A percentile compares a stretch with the other conserved stretches of the same genome.
phyloP scores from a whole-genome alignment of 1,139 yeast genomes.

The Kodamaea sp. region DNA sequence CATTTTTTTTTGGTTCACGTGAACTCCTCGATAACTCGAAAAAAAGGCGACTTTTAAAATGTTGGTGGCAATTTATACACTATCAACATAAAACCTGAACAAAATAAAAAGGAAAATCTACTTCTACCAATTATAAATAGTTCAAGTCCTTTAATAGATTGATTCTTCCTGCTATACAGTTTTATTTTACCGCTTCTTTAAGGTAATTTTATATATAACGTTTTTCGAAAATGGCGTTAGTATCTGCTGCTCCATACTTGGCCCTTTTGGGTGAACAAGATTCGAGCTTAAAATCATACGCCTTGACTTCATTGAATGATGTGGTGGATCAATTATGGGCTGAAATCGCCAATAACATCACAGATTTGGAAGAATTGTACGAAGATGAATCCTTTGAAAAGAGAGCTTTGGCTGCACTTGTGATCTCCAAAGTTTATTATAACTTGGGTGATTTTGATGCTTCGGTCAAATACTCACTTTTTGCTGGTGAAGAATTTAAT shows the following conservation, averaged over 20 bases:
- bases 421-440: conserved; percentile 92
- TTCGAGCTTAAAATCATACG: conserved; percentile 72
- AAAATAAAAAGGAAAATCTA: neutral
- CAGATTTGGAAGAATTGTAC: conserved; percentile 84
- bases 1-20: conserved; percentile 3
- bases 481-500: conserved; percentile 79
- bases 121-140: neutral
- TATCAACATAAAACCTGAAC: neutral
- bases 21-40: neutral
- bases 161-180: neutral
- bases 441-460: conserved; percentile 92
- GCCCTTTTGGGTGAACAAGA: conserved; percentile 87
- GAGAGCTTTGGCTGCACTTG: conserved; percentile 81
- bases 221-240: conserved; percentile 46
- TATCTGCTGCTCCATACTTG: conserved; percentile 84
- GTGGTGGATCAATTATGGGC: conserved; percentile 96
- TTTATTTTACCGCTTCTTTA: neutral
- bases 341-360: conserved; percentile 86
- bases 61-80: conserved; percentile 3
- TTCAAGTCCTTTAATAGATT: neutral
- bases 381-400: conserved; percentile 79
- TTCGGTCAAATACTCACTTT: conserved; percentile 82
- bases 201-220: neutral
- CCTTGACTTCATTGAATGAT: conserved; percentile 74
- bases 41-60: conserved; percentile 2